Evolutionary conservation across 805 yeast genomes (phyloP).

Genomic region (Metschnikowia anglica): DNA sequence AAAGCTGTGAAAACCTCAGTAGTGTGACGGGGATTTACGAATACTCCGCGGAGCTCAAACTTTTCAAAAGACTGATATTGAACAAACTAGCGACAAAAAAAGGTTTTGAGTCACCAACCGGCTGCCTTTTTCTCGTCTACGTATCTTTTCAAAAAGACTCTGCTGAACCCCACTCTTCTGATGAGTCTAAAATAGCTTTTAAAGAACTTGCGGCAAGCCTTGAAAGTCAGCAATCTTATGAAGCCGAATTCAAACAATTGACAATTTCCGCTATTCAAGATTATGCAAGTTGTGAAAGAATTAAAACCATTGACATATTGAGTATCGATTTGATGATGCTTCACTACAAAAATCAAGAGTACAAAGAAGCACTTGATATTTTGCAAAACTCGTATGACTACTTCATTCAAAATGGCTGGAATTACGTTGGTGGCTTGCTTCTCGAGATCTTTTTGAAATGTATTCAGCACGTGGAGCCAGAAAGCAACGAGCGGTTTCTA

Average conservation of each 20-base stretch:
- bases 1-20: constrained; percentile 17
- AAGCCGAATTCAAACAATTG: constrained; percentile 41
- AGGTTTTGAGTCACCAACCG: constrained; percentile 21
- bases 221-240: constrained; percentile 22
- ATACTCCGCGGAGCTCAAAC: constrained; percentile 48
- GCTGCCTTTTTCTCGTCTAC: constrained; percentile 22
- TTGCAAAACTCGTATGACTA: constrained; percentile 67
- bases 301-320: constrained; percentile 68
- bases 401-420: constrained; percentile 74
- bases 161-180: neutral
- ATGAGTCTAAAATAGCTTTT: constrained; percentile 15
- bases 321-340: constrained; percentile 78
- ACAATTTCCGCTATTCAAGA: constrained; percentile 58
- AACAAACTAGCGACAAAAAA: constrained; percentile 11
- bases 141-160: constrained; percentile 8
- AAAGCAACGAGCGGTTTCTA: constrained; percentile 30
- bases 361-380: constrained; percentile 58
- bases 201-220: constrained; percentile 19
- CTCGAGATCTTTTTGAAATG: constrained; percentile 69
- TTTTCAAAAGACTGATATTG: constrained; percentile 44
- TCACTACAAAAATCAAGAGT: constrained; percentile 57
- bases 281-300: constrained; percentile 51
- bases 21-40: constrained; percentile 31
- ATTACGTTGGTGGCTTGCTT: constrained; percentile 61
- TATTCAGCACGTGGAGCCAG: constrained; percentile 43